Evolutionary conservation across 2,329 filamentous ascomycete genomes (phyloP).

Genomic region (Corynespora cassiicola): DNA sequence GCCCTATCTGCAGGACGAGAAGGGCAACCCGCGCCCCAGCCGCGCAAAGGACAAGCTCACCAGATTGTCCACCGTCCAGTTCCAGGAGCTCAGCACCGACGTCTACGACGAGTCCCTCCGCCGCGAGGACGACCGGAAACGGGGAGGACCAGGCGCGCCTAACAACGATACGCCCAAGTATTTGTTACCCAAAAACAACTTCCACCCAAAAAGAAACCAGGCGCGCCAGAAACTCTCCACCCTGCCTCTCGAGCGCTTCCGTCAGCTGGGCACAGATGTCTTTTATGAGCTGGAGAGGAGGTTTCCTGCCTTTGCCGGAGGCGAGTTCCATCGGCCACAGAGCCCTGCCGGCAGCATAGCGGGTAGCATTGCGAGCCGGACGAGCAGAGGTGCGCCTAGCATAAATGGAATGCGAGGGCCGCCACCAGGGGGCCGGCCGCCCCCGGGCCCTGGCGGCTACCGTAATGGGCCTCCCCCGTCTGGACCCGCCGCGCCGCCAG

Average conservation of each 20-base stretch:
- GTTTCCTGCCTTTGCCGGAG: conserved; percentile 79
- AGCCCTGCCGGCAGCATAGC: conserved; percentile 70
- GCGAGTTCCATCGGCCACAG: conserved; percentile 69
- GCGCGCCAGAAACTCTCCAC: conserved; percentile 95
- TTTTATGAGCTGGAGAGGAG: conserved; percentile 93
- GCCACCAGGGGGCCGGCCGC: conserved; percentile 26
- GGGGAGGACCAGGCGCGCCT: conserved; percentile 55
- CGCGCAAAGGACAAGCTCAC: conserved; percentile 94
- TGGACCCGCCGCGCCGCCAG: conserved; percentile 58
- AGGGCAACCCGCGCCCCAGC: conserved; percentile 77
- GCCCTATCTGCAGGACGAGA: conserved; percentile 74
- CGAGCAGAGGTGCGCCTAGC: conserved; percentile 62
- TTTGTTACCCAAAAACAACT: conserved; percentile 83
- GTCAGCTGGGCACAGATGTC: conserved; percentile 92
- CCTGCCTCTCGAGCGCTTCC: conserved; percentile 83
- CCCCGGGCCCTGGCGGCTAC: conserved; percentile 21
- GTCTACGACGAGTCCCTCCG: conserved; percentile 94
- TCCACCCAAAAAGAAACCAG: conserved; percentile 97
- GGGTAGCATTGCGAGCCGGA: conserved; percentile 62
- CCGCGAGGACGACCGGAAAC: conserved; percentile 70
- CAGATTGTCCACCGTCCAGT: conserved; percentile 87
- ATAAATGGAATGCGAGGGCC: conserved; percentile 44
- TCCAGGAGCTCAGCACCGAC: conserved; percentile 96
- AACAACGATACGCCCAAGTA: conserved; percentile 60
- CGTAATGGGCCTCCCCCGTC: conserved; percentile 38